These are phyloP conservation scores for Carex kokanica DNA, from an alignment of 176 grass and related monocot genomes.

Conservation along the genomic window DNA sequence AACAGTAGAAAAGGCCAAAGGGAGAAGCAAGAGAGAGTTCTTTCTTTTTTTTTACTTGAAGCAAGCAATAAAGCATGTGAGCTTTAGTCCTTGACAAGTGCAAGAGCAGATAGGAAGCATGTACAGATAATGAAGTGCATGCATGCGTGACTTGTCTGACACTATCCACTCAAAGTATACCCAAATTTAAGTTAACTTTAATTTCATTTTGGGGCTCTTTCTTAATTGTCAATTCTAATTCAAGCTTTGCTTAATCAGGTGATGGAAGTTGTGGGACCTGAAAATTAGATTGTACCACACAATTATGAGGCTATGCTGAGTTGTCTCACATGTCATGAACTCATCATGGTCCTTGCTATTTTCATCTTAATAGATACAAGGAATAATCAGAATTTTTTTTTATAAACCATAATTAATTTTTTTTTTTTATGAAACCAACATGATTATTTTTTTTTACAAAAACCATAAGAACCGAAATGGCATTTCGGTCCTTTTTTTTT, in stretches of 20 bases:
- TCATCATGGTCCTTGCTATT: not conserved
- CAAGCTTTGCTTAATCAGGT: not conserved
- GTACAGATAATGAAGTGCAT: not conserved
- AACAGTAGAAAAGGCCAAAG: too few relatives aligned
- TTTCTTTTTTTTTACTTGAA: not conserved
- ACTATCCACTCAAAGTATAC: not conserved
- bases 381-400: too few relatives aligned
- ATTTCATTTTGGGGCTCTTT: not conserved
- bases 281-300: not conserved
- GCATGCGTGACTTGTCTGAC: not conserved
- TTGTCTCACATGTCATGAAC: conserved; percentile 16
- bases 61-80: not conserved
- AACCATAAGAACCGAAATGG: too few relatives aligned
- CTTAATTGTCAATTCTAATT: not conserved
- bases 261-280: not conserved
- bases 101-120: too few relatives aligned
- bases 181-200: not conserved
- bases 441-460: too few relatives aligned
- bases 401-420: too few relatives aligned
- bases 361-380: not conserved
- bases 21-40: too few relatives aligned
- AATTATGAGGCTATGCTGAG: conserved; percentile 2
- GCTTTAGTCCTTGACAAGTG: not conserved
- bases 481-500: too few relatives aligned
- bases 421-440: too few relatives aligned